phyloP scores from a whole-genome alignment of 192 early-diverging fungal species.

The Lobosporangium transversale region DNA sequence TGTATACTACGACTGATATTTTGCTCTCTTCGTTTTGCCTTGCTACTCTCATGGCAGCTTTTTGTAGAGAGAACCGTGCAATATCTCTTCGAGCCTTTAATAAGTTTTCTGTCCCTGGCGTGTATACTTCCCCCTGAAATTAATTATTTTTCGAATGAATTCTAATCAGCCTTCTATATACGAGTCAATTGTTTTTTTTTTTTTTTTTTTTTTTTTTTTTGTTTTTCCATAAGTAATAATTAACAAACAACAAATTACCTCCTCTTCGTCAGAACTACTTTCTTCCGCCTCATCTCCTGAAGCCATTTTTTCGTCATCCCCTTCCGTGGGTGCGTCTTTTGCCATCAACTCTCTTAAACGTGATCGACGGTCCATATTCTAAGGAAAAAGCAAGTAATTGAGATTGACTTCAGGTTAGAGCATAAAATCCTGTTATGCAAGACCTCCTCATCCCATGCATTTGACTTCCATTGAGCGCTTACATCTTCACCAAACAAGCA shows the following conservation, averaged over 20 bases:
- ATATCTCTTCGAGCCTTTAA: slow-evolving; percentile 76
- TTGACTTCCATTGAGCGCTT: slow-evolving; percentile 24
- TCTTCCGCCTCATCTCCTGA: slow-evolving; percentile 70
- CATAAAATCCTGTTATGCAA: too few species aligned
- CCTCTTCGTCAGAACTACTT: slow-evolving; percentile 48
- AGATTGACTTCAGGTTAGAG: too few species aligned
- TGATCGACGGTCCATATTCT: slow-evolving; percentile 69
- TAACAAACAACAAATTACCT: too few species aligned
- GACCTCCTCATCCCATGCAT: neutral
- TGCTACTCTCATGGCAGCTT: slow-evolving; percentile 72
- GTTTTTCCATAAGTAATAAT: too few species aligned
- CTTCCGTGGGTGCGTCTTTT: slow-evolving; percentile 54
- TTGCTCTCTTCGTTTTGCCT: slow-evolving; percentile 74
- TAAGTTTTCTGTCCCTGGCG: slow-evolving; percentile 78
- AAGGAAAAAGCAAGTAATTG: neutral
- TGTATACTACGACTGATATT: slow-evolving; percentile 70
- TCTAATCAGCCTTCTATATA: too few species aligned
- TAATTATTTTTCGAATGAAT: too few species aligned
- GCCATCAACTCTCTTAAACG: slow-evolving; percentile 82
- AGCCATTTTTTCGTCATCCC: slow-evolving; percentile 59
- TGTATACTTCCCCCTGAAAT: slow-evolving; percentile 81
- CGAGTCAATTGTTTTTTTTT: too few species aligned
- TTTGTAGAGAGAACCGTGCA: slow-evolving; percentile 75
- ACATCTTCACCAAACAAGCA: slow-evolving; percentile 96
- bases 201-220: too few species aligned